Conservation (phyloP, 208 protist genomes). For the Trypanosoma cruzi region DNA sequence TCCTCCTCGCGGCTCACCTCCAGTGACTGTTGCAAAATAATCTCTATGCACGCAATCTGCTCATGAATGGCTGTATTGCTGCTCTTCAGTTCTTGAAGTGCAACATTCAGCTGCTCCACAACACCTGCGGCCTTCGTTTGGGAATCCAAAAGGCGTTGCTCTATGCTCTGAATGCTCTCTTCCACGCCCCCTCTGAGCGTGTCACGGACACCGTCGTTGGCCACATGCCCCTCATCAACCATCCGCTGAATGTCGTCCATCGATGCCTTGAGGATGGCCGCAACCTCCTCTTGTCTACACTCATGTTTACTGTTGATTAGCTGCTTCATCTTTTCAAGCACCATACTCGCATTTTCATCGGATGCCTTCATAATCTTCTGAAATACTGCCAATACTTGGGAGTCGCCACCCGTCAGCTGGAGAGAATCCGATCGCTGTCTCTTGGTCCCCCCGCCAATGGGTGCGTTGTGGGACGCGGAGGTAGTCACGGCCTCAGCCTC, state of each 20-base stretch:
- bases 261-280: constrained; percentile 45
- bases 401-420: constrained; percentile 10
- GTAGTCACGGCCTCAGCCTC: background rate
- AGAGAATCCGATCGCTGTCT: constrained; percentile 31
- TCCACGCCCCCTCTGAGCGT: constrained; percentile 39
- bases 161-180: constrained; percentile 49
- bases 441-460: constrained; percentile 19
- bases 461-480: constrained; percentile 2
- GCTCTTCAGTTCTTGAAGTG: constrained; percentile 60
- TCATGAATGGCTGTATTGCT: constrained; percentile 80
- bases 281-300: constrained; percentile 37
- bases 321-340: constrained; percentile 62
- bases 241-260: constrained; percentile 62
- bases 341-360: constrained; percentile 39
- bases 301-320: constrained; percentile 63
- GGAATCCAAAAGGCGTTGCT: constrained; percentile 43
- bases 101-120: constrained; percentile 75
- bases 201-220: constrained; percentile 36
- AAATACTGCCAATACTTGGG: constrained; percentile 24
- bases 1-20: constrained; percentile 67
- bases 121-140: constrained; percentile 55
- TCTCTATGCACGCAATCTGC: constrained; percentile 76
- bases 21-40: constrained; percentile 71
- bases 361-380: constrained; percentile 45
- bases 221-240: constrained; percentile 66